Evolutionary conservation across 306 rosid species (phyloP).

Genomic region (Cyamopsis tetragonoloba): DNA sequence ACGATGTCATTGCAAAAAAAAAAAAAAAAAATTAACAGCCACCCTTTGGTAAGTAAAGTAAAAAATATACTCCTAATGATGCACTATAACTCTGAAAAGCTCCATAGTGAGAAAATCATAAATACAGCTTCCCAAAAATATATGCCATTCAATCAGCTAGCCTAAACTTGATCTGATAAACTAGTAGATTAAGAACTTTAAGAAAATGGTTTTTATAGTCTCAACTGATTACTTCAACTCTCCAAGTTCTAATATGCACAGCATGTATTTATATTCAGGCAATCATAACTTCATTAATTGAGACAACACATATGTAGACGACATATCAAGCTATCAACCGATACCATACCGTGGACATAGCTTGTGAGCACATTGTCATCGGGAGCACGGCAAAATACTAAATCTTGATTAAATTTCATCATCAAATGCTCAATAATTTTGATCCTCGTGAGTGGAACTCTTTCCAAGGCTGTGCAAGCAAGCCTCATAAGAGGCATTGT

Average conservation of each 20-base stretch:
- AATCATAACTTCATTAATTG: not conserved
- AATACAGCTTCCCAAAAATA: not conserved
- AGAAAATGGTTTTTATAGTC: not conserved
- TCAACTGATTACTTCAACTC: not conserved
- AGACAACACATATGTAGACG: not conserved
- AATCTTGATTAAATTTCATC: constrained; percentile 76
- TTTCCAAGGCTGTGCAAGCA: constrained; percentile 90
- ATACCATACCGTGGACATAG: constrained; percentile 59
- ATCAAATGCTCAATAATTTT: constrained; percentile 72
- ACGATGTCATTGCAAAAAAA: constrained; percentile 4
- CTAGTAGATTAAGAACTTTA: constrained; percentile 2
- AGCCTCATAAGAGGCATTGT: constrained; percentile 94
- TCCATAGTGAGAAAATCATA: not conserved
- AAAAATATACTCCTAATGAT: not conserved
- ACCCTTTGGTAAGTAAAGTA: not conserved
- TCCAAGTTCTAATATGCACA: not conserved
- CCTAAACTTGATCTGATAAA: not conserved
- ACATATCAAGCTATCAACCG: constrained; percentile 2
- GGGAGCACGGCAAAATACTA: constrained; percentile 87
- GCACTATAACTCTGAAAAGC: not conserved
- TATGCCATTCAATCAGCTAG: not conserved
- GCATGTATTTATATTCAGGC: not conserved
- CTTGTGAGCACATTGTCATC: constrained; percentile 62
- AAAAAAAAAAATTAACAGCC: not conserved
- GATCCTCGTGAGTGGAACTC: constrained; percentile 82